Evolutionary conservation across 768 basidiomycete genomes (phyloP).

Genomic region (Leccinum sublutescens): DNA sequence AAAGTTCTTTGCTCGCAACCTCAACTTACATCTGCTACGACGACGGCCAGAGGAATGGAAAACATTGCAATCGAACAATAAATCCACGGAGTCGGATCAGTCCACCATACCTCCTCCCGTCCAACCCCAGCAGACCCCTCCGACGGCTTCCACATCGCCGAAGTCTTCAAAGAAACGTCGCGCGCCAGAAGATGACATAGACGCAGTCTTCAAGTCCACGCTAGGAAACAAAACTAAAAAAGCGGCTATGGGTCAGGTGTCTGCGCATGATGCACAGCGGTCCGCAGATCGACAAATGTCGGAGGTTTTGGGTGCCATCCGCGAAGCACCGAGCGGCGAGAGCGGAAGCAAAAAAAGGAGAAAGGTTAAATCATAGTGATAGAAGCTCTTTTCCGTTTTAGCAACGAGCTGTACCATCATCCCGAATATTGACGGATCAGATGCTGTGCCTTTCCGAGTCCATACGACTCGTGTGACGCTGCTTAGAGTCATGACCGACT

Average conservation of each 20-base stretch:
- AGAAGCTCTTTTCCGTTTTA: not conserved
- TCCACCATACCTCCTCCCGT: conserved; percentile 16
- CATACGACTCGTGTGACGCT: not conserved
- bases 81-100: conserved; percentile 23
- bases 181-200: conserved; percentile 65
- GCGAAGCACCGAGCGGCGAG: conserved; percentile 51
- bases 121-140: not conserved
- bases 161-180: conserved; percentile 48
- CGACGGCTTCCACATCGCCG: conserved; percentile 8
- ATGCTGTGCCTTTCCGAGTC: not conserved
- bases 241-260: conserved; percentile 38
- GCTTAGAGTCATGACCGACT: not conserved
- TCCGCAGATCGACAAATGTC: conserved; percentile 40
- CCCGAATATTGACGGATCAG: not conserved
- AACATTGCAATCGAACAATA: conserved; percentile 52
- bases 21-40: conserved; percentile 75
- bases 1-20: conserved; percentile 78
- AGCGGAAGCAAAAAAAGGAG: conserved; percentile 35
- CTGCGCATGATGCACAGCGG: conserved; percentile 12
- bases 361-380: conserved; percentile 12
- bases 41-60: conserved; percentile 86
- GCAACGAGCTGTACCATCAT: not conserved
- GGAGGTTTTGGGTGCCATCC: conserved; percentile 59
- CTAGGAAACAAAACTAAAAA: conserved; percentile 62
- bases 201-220: conserved; percentile 60